These are phyloP conservation scores for Coemansia sp. DNA, from an alignment of 192 early-diverging fungal species.

Conservation along the genomic window DNA sequence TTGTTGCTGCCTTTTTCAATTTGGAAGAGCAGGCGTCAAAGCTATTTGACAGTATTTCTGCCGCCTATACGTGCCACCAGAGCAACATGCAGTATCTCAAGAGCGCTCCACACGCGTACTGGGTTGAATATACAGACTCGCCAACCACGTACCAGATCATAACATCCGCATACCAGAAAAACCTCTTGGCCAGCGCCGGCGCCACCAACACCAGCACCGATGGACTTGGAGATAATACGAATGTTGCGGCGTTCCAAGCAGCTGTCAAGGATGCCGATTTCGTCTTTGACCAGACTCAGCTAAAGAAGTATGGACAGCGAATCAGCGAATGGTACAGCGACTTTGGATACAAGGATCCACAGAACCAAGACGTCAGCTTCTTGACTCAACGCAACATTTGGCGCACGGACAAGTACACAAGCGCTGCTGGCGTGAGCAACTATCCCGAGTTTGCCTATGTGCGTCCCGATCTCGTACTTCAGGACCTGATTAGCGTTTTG, in stretches of 20 bases:
- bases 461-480: conserved; percentile 47
- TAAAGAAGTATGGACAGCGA: conserved; percentile 34
- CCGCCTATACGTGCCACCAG: conserved; percentile 50
- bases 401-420: conserved; percentile 46
- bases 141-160: conserved; percentile 52
- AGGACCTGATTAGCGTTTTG: conserved; percentile 43
- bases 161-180: conserved; percentile 59
- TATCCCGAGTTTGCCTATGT: conserved; percentile 50
- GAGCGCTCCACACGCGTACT: conserved; percentile 58
- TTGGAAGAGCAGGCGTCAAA: conserved; percentile 30
- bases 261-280: conserved; percentile 62
- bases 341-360: conserved; percentile 46
- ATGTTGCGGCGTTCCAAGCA: conserved; percentile 48
- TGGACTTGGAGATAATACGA: conserved; percentile 26
- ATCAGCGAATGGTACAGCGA: conserved; percentile 39
- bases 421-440: conserved; percentile 31
- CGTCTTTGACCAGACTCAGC: conserved; percentile 67
- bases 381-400: conserved; percentile 33
- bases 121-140: conserved; percentile 59
- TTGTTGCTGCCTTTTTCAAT: conserved; percentile 47
- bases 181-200: conserved; percentile 63
- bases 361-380: conserved; percentile 36
- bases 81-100: conserved; percentile 42
- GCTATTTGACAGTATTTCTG: conserved; percentile 36
- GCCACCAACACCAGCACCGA: conserved; percentile 59